phyloP scores from a whole-genome alignment of 164 flowering plant genomes.

The Magnolia officinalis region DNA sequence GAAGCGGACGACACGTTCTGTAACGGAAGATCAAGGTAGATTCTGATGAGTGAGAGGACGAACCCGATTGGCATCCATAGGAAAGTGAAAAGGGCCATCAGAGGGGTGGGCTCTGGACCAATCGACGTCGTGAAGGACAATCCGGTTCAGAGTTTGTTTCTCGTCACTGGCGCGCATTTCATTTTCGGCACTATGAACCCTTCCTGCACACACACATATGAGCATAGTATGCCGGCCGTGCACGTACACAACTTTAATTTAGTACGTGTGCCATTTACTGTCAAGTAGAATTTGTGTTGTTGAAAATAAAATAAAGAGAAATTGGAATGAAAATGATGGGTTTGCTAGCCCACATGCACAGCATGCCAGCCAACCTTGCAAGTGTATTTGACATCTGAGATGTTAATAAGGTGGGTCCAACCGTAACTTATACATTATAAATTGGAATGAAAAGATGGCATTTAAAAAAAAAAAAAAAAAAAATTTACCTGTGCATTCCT shows the following conservation, averaged over 20 bases:
- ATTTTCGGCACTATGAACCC: conserved; percentile 67
- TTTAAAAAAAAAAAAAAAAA: too few relatives aligned
- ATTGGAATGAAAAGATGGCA: too few relatives aligned
- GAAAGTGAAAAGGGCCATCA: conserved; percentile 51
- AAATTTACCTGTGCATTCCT: too few relatives aligned
- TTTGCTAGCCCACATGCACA: not conserved
- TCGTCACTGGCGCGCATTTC: conserved; percentile 51
- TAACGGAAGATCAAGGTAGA: conserved; percentile 56
- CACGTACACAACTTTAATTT: too few relatives aligned
- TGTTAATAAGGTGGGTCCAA: too few relatives aligned
- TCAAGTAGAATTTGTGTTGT: not conserved
- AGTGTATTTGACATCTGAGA: too few relatives aligned
- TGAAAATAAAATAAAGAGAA: not conserved
- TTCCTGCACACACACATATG: conserved; percentile 46
- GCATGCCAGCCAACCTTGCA: too few relatives aligned
- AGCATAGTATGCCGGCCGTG: too few relatives aligned
- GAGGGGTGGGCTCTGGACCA: conserved; percentile 69
- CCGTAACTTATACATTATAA: too few relatives aligned
- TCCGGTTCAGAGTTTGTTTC: conserved; percentile 57
- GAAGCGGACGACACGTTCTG: conserved; percentile 47
- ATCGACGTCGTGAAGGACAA: conserved; percentile 71
- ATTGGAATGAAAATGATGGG: not conserved
- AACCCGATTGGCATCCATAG: conserved; percentile 75
- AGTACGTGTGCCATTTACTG: not conserved
- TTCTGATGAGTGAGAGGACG: conserved; percentile 48